These are phyloP conservation scores for Holtermannia corniformis DNA, from an alignment of 768 basidiomycete genomes.

Conservation along the genomic window DNA sequence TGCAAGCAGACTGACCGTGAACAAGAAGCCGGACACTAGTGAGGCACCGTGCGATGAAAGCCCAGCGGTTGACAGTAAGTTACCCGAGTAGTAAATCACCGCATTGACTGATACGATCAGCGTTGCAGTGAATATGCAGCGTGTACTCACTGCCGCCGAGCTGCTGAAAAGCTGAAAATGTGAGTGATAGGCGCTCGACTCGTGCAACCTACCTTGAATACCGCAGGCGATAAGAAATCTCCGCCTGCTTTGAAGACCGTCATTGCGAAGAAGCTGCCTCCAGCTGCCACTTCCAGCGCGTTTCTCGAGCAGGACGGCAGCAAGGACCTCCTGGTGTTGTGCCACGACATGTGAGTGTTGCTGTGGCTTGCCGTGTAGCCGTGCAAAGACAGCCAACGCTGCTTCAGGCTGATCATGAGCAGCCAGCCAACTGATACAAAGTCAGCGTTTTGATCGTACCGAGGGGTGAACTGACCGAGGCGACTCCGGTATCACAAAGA, in stretches of 20 bases:
- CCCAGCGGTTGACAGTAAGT: conserved; percentile 18
- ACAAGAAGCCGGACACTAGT: conserved; percentile 26
- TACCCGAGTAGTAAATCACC: conserved; percentile 28
- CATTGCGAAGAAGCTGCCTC: conserved; percentile 19
- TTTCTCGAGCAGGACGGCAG: conserved; percentile 15
- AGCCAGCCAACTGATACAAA: background rate
- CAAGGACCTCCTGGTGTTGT: conserved; percentile 12
- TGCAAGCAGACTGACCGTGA: conserved; percentile 12
- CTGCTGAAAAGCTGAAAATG: conserved; percentile 32
- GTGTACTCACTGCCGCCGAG: conserved; percentile 29
- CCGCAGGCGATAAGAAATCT: conserved; percentile 26
- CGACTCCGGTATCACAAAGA: conserved; percentile 25
- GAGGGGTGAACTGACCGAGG: conserved; percentile 31
- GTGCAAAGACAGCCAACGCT: conserved; percentile 13
- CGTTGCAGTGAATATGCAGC: no score
- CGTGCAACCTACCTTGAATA: no score
- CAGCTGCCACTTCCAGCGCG: conserved; percentile 18
- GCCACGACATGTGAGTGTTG: conserved; percentile 10
- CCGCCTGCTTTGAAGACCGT: conserved; percentile 21
- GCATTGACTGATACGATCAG: no score
- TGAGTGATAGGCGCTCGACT: no score
- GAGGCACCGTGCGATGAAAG: conserved; percentile 16
- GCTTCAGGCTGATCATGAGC: conserved; percentile 8
- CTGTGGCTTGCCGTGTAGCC: conserved; percentile 11
- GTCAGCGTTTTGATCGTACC: background rate